Conservation (phyloP, 768 basidiomycete species). For the Suillus hirtellus region DNA sequence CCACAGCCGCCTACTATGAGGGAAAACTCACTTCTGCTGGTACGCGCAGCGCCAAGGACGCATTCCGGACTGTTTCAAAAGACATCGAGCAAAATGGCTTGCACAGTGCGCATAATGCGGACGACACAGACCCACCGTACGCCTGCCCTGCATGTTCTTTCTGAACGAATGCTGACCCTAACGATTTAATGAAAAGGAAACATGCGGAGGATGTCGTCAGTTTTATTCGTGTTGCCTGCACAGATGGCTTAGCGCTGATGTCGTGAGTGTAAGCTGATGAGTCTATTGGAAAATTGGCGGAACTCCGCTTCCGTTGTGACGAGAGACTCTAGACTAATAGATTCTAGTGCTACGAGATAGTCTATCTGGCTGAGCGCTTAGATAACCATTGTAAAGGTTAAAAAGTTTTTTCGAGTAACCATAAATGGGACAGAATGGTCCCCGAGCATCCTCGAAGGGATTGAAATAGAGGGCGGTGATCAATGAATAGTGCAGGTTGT, state of each 20-base stretch:
- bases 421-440: conserved; percentile 11
- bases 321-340: not conserved
- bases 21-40: conserved; percentile 46
- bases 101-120: conserved; percentile 36
- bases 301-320: conserved; percentile 22
- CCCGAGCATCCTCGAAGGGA: conserved; percentile 26
- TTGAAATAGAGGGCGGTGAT: conserved; percentile 5
- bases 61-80: conserved; percentile 56
- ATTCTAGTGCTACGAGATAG: no score
- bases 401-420: conserved; percentile 24
- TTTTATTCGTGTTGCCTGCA: conserved; percentile 57
- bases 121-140: conserved; percentile 44
- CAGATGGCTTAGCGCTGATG: conserved; percentile 57
- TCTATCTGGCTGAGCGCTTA: conserved; percentile 1
- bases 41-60: conserved; percentile 50
- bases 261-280: conserved; percentile 30
- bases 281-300: conserved; percentile 14
- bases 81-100: conserved; percentile 67
- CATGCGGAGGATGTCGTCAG: conserved; percentile 49
- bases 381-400: conserved; percentile 20
- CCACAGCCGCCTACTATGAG: conserved; percentile 53
- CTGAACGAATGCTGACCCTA: conserved; percentile 23
- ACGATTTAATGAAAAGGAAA: conserved; percentile 30
- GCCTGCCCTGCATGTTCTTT: conserved; percentile 26
- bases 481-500: not conserved